Base-by-base conservation (phyloP, 2,329 filamentous ascomycete species). In the Curvularia eragrostidis region DNA sequence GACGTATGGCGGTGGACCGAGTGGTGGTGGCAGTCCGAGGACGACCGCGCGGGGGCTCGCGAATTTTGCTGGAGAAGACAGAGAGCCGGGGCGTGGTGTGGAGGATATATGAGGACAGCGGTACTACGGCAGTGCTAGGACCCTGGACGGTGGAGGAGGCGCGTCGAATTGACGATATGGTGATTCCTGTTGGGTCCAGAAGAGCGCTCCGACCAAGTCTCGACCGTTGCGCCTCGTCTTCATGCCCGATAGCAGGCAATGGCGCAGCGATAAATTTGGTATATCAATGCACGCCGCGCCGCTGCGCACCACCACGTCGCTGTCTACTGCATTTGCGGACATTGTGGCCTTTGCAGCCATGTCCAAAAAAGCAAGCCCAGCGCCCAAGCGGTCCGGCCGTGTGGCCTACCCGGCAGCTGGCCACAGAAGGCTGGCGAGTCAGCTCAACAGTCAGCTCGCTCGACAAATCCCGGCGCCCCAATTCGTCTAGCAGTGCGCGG, bases 161-260 rank as follows among this genome's bases (percentile, higher is more conserved):
- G 61, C 51, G 49, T 56, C 51, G 58, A 44, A 44, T 52, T 46
- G 54, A 59, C 60, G 55, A 60, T 58, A 48, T 59, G 58, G 44
- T 63, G 64, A 64, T 68, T 68, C 66, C 66, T 72, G 71, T 71
- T 72, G 71, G 63, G 69, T 59, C 64, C 60, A 67, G 67, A 68
- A 65, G 61, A 54, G 55, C 59, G 65, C 67, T 65, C 50, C 63
- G 62, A 64, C 62, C 61, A 66, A 53, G 56, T 65, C 62, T 64
- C 51, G 61, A 59, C 62, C 64, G 61, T 62, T 59, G 62, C 66
- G 51, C 48, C 57, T 59, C 54, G 41, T 53, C 44, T 59, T 55
- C 62, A 54, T 52, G 60, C 63, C 50, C 56, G 52, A 56, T 39
- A 46, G 52, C 61, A 44, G 39, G 57, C 48, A 41, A 57, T 42